Evolutionary conservation across 306 rosid genomes (phyloP), one percentile per base, ranked within the genome.

Genomic region (Ormosia emarginata): DNA sequence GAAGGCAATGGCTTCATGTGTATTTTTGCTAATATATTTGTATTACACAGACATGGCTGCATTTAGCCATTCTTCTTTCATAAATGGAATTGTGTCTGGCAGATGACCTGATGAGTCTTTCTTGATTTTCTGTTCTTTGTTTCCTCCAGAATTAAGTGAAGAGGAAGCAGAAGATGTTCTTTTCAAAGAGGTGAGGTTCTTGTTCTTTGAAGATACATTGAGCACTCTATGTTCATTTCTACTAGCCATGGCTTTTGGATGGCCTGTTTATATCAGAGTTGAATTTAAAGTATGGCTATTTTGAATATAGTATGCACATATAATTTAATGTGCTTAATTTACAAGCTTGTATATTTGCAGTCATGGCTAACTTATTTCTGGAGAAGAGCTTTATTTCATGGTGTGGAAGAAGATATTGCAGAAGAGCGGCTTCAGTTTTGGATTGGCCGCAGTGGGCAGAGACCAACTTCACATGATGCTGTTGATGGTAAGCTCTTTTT

Each of bases 351-450:
- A 79, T 53, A 44, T 84, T 64, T 73, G 62, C 83, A 94, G 97
- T 90, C 98, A 11, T 94, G 98, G 98, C 87, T 94, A 67, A 88
- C 90, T 40, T 96, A 96, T 90, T 90, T 93, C 74, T 96, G 99
- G 99, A 89, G 98, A 87, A 96, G 99, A 91, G 99, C 99, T 44
- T 78, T 83, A 82, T 85, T 83, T 83, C 91, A 96, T 82, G 90
- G 90, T 33, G 98, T 96, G 75, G 99, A 93, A 76, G 98, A 92
- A 32, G 99, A 89, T 86, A 86, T 96, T 80, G 97, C 94, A 36
- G 99, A 91, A 34, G 99, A 96, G 58, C 87, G 94, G 86, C 93
- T 93, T 86, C 94, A 82, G 81, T 87, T 89, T 81, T 96, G 99
- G 99, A 91, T 92, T 80, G 83, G 71, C 67, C 97, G 93, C 58